A percentile compares a stretch with the other conserved stretches of the same genome.
Conservation (phyloP, 495 filamentous ascomycete genomes). For the Podospora sp. region DNA sequence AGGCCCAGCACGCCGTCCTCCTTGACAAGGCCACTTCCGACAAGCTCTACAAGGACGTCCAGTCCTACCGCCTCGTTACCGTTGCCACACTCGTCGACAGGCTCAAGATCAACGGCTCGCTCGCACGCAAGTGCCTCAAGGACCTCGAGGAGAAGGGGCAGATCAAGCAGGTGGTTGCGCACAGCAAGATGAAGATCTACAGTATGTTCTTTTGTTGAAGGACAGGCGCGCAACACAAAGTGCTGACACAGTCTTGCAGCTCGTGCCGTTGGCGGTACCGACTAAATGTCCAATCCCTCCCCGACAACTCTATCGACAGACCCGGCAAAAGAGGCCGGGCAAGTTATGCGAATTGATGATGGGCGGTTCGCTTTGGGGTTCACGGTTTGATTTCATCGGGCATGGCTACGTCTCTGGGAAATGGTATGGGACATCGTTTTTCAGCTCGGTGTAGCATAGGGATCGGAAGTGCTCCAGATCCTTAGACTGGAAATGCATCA, state of each 20-base stretch:
- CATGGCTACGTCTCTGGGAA: conserved; percentile 39
- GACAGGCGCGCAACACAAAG: neutral
- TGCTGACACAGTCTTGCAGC: conserved; percentile 52
- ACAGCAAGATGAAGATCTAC: conserved; percentile 98
- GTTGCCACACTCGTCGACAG: conserved; percentile 97
- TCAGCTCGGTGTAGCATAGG: conserved; percentile 42
- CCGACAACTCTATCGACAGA: conserved; percentile 35
- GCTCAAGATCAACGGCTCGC: conserved; percentile 99
- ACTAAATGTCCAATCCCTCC: conserved; percentile 46
- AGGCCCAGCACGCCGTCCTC: conserved; percentile 94
- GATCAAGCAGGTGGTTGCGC: conserved; percentile 97
- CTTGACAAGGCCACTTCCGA: conserved; percentile 79
- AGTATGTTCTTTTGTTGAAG: conserved; percentile 61
- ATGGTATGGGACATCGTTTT: conserved; percentile 28
- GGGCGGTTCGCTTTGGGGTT: conserved; percentile 38
- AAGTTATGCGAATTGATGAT: conserved; percentile 32
- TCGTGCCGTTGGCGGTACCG: conserved; percentile 61
- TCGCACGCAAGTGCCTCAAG: conserved; percentile 84
- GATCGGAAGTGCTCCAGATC: conserved; percentile 47
- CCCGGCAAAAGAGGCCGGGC: conserved; percentile 27
- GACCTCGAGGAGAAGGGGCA: conserved; percentile 97
- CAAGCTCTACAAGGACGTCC: conserved; percentile 97
- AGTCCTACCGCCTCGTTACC: conserved; percentile 99
- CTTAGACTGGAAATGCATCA: conserved; percentile 42
- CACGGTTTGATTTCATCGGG: conserved; percentile 35